Percentiles rank a stretch among this genome's conserved stretches.
Evolutionary conservation across 345 rosid genomes (phyloP).

Genomic region (Diplotaxis tenuifolia): DNA sequence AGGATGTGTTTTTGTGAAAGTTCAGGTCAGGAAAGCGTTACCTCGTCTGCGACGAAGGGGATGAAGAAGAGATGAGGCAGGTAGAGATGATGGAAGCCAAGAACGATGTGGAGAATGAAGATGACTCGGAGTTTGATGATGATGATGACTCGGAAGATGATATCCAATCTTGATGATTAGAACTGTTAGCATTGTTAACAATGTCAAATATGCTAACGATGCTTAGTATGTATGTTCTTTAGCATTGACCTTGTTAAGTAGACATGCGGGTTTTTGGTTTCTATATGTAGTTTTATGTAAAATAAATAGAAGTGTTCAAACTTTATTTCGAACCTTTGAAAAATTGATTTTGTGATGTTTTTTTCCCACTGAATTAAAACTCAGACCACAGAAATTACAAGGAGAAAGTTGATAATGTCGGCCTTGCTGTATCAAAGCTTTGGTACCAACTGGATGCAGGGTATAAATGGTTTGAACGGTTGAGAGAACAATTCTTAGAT

Average conservation of each 20-base stretch:
- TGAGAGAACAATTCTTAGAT: no score
- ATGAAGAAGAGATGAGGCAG: constrained; percentile 25
- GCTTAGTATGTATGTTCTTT: neutral
- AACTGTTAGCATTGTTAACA: neutral
- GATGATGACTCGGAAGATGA: neutral
- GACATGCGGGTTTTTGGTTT: neutral
- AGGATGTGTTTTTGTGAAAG: neutral
- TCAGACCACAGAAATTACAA: no score
- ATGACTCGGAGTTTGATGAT: neutral
- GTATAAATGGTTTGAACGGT: no score
- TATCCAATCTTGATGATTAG: no score
- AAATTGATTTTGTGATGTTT: no score
- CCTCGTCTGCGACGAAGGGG: constrained; percentile 3
- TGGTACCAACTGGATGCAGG: no score
- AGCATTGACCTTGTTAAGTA: neutral
- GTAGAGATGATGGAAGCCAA: constrained; percentile 33
- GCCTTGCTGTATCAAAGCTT: no score
- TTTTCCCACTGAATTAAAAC: no score
- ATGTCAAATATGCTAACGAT: neutral
- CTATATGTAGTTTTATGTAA: no score
- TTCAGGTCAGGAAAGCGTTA: constrained; percentile 7
- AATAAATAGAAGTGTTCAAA: neutral
- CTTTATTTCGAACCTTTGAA: neutral
- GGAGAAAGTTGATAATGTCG: no score
- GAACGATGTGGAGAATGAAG: neutral